Conservation (phyloP, 2,329 filamentous ascomycete species). For the Aquanectria penicillioides region DNA sequence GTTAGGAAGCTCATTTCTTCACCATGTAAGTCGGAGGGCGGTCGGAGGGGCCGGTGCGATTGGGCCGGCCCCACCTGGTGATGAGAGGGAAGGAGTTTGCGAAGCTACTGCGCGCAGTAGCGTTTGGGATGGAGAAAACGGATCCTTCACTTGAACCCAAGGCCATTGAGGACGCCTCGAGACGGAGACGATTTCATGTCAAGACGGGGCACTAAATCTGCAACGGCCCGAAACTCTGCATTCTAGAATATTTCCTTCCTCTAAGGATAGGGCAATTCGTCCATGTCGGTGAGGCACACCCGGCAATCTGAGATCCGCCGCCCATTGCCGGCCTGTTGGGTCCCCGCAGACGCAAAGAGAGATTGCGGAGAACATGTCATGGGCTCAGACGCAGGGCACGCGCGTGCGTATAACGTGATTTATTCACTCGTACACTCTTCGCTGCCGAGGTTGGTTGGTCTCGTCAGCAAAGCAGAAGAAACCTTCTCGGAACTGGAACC, state of each 20-base stretch:
- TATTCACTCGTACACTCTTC: background rate
- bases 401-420: background rate
- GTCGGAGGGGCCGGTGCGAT: background rate
- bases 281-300: too few relatives aligned
- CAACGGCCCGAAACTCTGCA: too few relatives aligned
- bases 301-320: too few relatives aligned
- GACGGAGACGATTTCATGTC: too few relatives aligned
- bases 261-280: too few relatives aligned
- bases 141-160: too few relatives aligned
- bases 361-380: too few relatives aligned
- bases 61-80: conserved; percentile 17
- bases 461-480: background rate
- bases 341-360: too few relatives aligned
- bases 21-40: conserved; percentile 12
- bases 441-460: background rate
- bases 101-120: conserved; percentile 19
- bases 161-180: too few relatives aligned
- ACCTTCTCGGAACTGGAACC: background rate
- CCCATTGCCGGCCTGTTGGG: too few relatives aligned
- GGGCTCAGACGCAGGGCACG: background rate
- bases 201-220: too few relatives aligned
- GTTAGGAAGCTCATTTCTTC: background rate
- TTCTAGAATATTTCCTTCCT: too few relatives aligned
- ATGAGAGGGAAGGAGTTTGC: conserved; percentile 27
- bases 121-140: background rate